A percentile compares a stretch with the other conserved stretches of the same genome.
These are phyloP conservation scores for Coemansia umbellata DNA, from an alignment of 192 early-diverging fungal species.

Conservation along the genomic window DNA sequence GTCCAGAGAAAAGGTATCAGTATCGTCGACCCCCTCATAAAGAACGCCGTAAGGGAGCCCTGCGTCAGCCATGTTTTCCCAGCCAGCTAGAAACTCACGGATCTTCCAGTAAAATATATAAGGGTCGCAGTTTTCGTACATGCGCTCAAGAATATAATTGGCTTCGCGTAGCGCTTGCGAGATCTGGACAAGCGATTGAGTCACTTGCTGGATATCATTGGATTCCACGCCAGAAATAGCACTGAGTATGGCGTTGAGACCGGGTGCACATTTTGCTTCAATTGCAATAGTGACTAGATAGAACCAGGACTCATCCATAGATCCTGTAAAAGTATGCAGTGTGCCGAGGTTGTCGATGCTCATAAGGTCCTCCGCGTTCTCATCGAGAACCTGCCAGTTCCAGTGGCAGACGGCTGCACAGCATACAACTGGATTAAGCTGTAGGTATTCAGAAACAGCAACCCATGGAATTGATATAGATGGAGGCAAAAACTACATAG, in stretches of 20 bases:
- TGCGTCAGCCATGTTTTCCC: conserved; percentile 86
- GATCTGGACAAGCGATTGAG: conserved; percentile 54
- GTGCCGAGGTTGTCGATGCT: conserved; percentile 74
- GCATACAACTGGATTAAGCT: conserved; percentile 81
- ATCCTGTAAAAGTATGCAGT: conserved; percentile 79
- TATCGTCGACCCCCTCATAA: conserved; percentile 84
- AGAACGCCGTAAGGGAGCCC: conserved; percentile 83
- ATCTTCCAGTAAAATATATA: conserved; percentile 94
- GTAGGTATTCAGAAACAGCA: conserved; percentile 64
- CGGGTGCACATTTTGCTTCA: conserved; percentile 72
- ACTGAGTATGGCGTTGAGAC: conserved; percentile 62
- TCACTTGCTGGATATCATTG: conserved; percentile 51
- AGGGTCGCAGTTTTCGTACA: conserved; percentile 94
- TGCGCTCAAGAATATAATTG: conserved; percentile 58
- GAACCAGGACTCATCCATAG: conserved; percentile 95
- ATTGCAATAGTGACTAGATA: conserved; percentile 88
- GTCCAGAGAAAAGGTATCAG: conserved; percentile 46
- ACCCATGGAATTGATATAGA: conserved; percentile 84
- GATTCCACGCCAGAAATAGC: conserved; percentile 61
- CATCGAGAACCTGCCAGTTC: conserved; percentile 89
- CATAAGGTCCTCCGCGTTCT: conserved; percentile 61
- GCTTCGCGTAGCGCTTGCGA: conserved; percentile 52
- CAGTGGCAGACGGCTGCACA: conserved; percentile 85
- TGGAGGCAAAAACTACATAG: conserved; percentile 62
- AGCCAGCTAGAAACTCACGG: conserved; percentile 84